phyloP scores from a whole-genome alignment of 129 eudicot genomes.

The Artemisia tridentata region DNA sequence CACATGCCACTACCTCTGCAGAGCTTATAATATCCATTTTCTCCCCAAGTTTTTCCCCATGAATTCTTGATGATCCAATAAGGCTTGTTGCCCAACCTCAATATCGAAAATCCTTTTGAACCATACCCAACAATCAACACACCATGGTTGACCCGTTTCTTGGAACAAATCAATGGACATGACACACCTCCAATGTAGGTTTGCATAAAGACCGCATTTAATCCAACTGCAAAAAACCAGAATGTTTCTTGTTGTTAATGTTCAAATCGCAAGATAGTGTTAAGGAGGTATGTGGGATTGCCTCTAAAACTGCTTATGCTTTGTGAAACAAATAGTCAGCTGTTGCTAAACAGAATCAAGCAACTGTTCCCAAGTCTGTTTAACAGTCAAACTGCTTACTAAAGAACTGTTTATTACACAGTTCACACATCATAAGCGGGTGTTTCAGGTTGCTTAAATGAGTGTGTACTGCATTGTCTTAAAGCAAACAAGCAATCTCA shows the following conservation, averaged over 20 bases:
- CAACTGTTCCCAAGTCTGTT: too few species aligned
- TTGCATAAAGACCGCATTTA: constrained; percentile 92
- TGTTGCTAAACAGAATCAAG: too few species aligned
- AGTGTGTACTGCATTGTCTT: too few species aligned
- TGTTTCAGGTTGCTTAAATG: too few species aligned
- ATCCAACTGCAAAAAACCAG: constrained; percentile 48
- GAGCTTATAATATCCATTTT: constrained; percentile 65
- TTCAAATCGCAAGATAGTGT: background rate
- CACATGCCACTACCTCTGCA: constrained; percentile 84
- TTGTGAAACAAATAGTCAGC: too few species aligned
- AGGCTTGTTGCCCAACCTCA: constrained; percentile 68
- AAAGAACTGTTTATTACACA: too few species aligned
- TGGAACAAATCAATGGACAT: constrained; percentile 79
- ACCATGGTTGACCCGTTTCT: constrained; percentile 72
- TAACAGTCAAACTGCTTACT: too few species aligned
- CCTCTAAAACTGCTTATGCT: too few species aligned
- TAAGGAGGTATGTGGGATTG: too few species aligned
- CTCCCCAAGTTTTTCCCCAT: constrained; percentile 92
- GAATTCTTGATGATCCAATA: constrained; percentile 95
- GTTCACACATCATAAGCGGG: too few species aligned
- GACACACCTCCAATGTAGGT: constrained; percentile 95
- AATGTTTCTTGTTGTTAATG: background rate
- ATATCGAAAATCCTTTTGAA: constrained; percentile 69
- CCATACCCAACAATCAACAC: constrained; percentile 88
- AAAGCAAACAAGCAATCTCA: too few species aligned